Percentiles rank a stretch among this genome's conserved stretches.
phyloP scores from a whole-genome alignment of 2,329 filamentous ascomycete genomes.

The Beauveria pseudobassiana region DNA sequence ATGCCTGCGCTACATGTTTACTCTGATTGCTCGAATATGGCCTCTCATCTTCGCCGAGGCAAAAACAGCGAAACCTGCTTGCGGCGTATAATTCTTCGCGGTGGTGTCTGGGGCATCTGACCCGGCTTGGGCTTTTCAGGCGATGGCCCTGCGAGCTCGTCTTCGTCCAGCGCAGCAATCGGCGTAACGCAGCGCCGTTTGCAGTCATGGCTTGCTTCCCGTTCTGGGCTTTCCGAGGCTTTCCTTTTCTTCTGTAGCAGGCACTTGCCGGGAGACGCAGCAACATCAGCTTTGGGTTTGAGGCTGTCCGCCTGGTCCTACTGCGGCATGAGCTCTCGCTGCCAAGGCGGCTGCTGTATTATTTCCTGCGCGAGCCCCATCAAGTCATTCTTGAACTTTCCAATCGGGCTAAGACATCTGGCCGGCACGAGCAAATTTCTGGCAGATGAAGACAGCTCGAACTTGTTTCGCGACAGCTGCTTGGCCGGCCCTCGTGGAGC shows the following conservation, averaged over 20 bases:
- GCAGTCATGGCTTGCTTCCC: background rate
- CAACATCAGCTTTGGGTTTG: background rate
- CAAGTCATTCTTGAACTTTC: conserved; percentile 3
- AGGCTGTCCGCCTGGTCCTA: conserved; percentile 1
- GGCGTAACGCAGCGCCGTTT: background rate
- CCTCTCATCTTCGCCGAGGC: background rate
- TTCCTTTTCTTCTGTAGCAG: background rate
- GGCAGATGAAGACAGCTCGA: background rate
- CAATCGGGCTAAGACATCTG: background rate
- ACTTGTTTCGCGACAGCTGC: conserved; percentile 5
- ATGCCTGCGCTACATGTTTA: background rate
- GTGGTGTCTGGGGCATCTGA: background rate
- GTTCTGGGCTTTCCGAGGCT: background rate
- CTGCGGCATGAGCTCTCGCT: background rate
- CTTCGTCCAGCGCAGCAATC: background rate
- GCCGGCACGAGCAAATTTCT: background rate
- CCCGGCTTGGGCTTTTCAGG: background rate
- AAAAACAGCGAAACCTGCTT: conserved; percentile 1
- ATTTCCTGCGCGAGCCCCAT: conserved; percentile 7
- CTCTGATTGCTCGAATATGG: background rate
- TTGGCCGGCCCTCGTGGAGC: conserved; percentile 1
- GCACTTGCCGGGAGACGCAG: background rate
- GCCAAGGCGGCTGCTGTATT: background rate
- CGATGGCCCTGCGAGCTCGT: background rate
- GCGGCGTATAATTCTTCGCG: conserved; percentile 1